Conservation (phyloP, 805 yeast species). For the Lipomyces sp. region DNA sequence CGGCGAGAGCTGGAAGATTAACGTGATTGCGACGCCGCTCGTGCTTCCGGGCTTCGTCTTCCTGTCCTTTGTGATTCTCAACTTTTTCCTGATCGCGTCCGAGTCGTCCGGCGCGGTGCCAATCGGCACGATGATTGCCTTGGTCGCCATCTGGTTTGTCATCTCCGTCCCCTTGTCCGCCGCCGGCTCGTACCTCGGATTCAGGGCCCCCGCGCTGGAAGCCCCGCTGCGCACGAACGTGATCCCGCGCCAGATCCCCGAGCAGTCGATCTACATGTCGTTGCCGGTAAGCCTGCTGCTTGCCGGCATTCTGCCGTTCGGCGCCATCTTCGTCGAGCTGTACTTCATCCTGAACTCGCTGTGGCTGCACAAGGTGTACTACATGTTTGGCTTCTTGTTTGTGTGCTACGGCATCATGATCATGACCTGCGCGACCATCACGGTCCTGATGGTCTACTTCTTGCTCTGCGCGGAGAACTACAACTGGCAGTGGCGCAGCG, state of each 20-base stretch:
- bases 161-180: conserved; percentile 81
- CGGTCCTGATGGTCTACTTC: conserved; percentile 77
- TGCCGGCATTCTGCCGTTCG: conserved; percentile 92
- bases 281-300: conserved; percentile 63
- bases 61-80: conserved; percentile 60
- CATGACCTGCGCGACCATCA: conserved; percentile 73
- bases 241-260: conserved; percentile 93
- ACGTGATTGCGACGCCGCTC: conserved; percentile 76
- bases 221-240: conserved; percentile 91
- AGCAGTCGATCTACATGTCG: conserved; percentile 78
- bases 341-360: conserved; percentile 85
- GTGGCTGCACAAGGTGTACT: conserved; percentile 91
- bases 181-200: conserved; percentile 75
- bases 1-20: conserved; percentile 87
- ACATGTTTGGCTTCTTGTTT: conserved; percentile 96
- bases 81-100: conserved; percentile 73
- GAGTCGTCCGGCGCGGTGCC: conserved; percentile 95
- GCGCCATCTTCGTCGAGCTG: conserved; percentile 91
- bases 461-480: conserved; percentile 87
- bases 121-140: conserved; percentile 78
- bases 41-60: conserved; percentile 82
- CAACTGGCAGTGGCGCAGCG: conserved; percentile 96
- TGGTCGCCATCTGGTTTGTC: conserved; percentile 78
- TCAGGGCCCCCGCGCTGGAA: conserved; percentile 53
- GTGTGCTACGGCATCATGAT: conserved; percentile 83